Evolutionary conservation across 345 rosid species (phyloP).

Genomic region (Citrus sp.): DNA sequence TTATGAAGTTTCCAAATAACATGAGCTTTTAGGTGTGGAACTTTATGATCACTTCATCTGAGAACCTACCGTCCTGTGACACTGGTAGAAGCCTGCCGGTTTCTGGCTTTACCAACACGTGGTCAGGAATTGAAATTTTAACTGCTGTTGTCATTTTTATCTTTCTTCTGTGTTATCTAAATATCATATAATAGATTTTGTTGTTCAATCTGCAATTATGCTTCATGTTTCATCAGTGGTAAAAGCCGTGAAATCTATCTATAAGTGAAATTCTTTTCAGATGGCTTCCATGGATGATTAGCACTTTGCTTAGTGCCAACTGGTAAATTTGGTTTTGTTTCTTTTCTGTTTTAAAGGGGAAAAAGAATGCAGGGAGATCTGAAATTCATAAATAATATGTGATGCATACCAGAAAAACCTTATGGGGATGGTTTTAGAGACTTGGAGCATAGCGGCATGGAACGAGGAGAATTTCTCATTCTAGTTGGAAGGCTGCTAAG

Average conservation of each 20-base stretch:
- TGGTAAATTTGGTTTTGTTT: neutral
- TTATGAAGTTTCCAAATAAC: neutral
- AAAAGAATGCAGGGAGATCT: neutral
- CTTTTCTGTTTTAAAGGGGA: neutral
- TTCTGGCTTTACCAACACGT: neutral
- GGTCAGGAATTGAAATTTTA: neutral
- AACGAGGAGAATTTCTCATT: neutral
- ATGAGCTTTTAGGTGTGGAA: neutral
- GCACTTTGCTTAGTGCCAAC: neutral
- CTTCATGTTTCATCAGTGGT: neutral
- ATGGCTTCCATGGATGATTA: neutral
- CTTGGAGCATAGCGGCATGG: neutral
- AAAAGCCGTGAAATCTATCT: neutral
- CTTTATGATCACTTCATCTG: neutral
- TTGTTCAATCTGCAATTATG: neutral
- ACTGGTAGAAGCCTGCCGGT: neutral
- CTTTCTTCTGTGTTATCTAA: neutral
- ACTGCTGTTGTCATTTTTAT: neutral
- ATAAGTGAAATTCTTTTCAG: neutral
- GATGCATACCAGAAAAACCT: neutral
- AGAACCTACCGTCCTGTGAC: neutral
- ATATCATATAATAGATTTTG: neutral
- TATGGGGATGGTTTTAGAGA: neutral
- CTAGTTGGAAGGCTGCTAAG: neutral
- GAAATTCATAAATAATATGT: neutral